Evolutionary conservation across 768 basidiomycete species (phyloP).

Genomic region (Mycena galericulata): DNA sequence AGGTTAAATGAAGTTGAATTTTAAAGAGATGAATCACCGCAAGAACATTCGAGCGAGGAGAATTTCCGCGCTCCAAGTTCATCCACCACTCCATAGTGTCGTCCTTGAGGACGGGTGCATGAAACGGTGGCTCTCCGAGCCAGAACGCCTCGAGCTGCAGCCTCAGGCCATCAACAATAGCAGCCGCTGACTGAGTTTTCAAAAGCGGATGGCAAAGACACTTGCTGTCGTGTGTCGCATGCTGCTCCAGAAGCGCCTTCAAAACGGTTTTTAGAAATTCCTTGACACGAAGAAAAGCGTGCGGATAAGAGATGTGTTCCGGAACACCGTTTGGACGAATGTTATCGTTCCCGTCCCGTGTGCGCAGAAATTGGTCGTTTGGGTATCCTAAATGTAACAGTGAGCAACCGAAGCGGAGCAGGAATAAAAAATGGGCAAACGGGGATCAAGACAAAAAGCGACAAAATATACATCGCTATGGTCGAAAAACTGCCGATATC

Average conservation of each 20-base stretch:
- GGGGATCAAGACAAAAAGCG: conserved; percentile 41
- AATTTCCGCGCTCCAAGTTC: conserved; percentile 12
- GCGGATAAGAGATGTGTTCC: neutral
- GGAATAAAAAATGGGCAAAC: conserved; percentile 32
- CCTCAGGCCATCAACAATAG: neutral
- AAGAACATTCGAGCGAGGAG: conserved; percentile 33
- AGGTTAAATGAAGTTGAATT: neutral
- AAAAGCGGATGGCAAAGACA: conserved; percentile 22
- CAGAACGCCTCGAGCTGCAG: conserved; percentile 20
- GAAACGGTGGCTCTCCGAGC: conserved; percentile 34
- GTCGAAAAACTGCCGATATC: conserved; percentile 38
- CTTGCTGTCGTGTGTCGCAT: neutral
- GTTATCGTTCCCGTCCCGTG: neutral
- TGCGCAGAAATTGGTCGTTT: conserved; percentile 5
- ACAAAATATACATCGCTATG: conserved; percentile 38
- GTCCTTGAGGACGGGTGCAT: conserved; percentile 15
- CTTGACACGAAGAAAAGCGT: conserved; percentile 20
- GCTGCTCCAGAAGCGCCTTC: conserved; percentile 9
- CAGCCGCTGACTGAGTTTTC: neutral
- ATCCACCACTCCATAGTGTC: conserved; percentile 22
- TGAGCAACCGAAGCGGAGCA: neutral
- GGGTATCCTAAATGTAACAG: neutral
- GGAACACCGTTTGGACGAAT: neutral
- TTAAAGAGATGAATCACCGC: conserved; percentile 35
- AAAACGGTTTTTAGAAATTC: neutral